Conservation (phyloP, 805 yeast genomes). For the Teunomyces barrocoloradensis region DNA sequence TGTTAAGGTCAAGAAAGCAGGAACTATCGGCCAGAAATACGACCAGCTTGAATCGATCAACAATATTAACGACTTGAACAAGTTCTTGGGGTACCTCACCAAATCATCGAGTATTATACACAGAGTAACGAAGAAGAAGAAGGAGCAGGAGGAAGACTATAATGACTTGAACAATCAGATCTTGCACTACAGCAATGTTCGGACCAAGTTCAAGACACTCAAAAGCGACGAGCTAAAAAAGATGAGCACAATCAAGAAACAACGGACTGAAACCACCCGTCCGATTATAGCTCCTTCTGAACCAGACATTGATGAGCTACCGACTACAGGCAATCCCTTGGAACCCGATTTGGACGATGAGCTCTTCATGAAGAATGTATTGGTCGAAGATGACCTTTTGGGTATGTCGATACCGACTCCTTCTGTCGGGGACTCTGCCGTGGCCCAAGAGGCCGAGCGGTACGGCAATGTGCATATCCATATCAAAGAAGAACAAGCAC, state of each 20-base stretch:
- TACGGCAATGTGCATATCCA: conserved; percentile 12
- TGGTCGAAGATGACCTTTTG: conserved; percentile 8
- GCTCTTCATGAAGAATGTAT: conserved; percentile 3
- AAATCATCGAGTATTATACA: conserved; percentile 38
- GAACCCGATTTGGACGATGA: conserved; percentile 7
- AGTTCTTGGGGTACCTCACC: conserved; percentile 35
- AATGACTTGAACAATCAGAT: conserved; percentile 15
- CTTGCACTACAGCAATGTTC: conserved; percentile 18
- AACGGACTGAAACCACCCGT: neutral
- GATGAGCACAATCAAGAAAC: conserved; percentile 6
- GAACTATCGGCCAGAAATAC: conserved; percentile 9
- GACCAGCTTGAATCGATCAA: conserved; percentile 40
- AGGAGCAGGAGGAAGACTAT: conserved; percentile 7
- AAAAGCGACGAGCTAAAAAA: conserved; percentile 10
- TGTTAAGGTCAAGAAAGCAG: conserved; percentile 5
- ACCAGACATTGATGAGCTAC: neutral
- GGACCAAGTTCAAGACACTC: conserved; percentile 15
- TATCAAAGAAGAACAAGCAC: conserved; percentile 5
- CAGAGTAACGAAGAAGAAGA: conserved; percentile 32
- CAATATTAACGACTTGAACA: conserved; percentile 39
- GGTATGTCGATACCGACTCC: neutral
- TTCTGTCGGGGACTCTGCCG: neutral
- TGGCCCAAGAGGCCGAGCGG: conserved; percentile 8
- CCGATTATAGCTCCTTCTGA: neutral
- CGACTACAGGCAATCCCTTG: neutral